Conservation (phyloP, 495 filamentous ascomycete genomes). For the Talaromyces wortmannii region DNA sequence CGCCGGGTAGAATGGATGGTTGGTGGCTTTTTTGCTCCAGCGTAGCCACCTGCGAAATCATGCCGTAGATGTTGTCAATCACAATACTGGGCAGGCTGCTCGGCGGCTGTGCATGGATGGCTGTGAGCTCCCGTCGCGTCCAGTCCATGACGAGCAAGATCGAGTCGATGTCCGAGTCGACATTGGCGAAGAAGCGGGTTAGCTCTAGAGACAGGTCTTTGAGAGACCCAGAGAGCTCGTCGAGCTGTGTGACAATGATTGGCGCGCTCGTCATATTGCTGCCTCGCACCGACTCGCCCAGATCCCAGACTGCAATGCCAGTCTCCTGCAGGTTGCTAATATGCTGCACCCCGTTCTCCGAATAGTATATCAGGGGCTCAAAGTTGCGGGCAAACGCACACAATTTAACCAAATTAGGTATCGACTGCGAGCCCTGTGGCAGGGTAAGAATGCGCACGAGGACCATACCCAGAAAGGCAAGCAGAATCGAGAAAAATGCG, state of each 20-base stretch:
- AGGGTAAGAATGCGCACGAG: slow-evolving; percentile 60
- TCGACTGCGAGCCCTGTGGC: slow-evolving; percentile 57
- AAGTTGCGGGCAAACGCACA: slow-evolving; percentile 81
- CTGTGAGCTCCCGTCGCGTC: slow-evolving; percentile 73
- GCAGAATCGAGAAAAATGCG: slow-evolving; percentile 51
- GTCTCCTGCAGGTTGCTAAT: slow-evolving; percentile 83
- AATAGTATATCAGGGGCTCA: slow-evolving; percentile 87
- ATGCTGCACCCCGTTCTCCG: slow-evolving; percentile 77
- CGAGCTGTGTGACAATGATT: slow-evolving; percentile 76
- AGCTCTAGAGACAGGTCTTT: slow-evolving; percentile 76
- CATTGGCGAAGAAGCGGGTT: slow-evolving; percentile 82
- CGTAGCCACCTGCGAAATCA: slow-evolving; percentile 60
- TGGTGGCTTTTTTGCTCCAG: slow-evolving; percentile 42
- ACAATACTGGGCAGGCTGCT: slow-evolving; percentile 53
- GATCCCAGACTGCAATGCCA: slow-evolving; percentile 84
- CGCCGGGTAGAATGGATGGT: slow-evolving; percentile 9
- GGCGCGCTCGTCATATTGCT: slow-evolving; percentile 85
- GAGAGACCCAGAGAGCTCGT: slow-evolving; percentile 73
- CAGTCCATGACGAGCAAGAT: slow-evolving; percentile 94
- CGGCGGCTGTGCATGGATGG: slow-evolving; percentile 44
- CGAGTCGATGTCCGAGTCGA: slow-evolving; percentile 85
- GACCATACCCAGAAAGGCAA: slow-evolving; percentile 50
- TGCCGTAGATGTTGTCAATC: slow-evolving; percentile 73
- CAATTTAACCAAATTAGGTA: slow-evolving; percentile 84
- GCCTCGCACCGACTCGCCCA: slow-evolving; percentile 78